phyloP scores from a whole-genome alignment of 305 asterid genomes.

The Fraxinus angustifolia region DNA sequence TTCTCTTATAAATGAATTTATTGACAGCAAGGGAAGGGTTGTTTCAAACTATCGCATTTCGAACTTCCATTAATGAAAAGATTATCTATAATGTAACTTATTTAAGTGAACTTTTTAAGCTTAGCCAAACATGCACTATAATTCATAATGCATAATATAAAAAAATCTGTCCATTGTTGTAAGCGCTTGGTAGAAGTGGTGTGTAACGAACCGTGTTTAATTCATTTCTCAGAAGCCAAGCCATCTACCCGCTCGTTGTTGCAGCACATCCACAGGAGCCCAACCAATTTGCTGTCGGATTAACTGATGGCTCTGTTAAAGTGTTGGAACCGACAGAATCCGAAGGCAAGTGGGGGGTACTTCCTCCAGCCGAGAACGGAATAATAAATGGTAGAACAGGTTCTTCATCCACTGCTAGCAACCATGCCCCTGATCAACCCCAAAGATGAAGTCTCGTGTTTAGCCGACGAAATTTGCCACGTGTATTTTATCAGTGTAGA shows the following conservation, averaged over 20 bases:
- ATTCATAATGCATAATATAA: not conserved
- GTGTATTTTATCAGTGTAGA: conserved; percentile 52
- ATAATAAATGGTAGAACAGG: conserved; percentile 61
- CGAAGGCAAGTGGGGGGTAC: conserved; percentile 77
- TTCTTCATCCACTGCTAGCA: conserved; percentile 67
- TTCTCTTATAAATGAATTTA: not conserved
- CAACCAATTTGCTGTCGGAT: conserved; percentile 82
- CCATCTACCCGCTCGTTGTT: conserved; percentile 60
- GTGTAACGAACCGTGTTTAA: conserved; percentile 4
- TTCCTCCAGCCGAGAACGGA: conserved; percentile 78
- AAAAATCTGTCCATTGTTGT: not conserved
- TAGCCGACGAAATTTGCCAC: conserved; percentile 9
- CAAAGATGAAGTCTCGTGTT: conserved; percentile 51
- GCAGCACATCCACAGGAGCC: conserved; percentile 94
- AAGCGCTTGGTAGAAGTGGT: not conserved
- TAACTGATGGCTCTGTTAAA: conserved; percentile 81
- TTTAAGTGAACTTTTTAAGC: not conserved
- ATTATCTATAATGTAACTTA: not conserved
- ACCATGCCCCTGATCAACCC: conserved; percentile 67
- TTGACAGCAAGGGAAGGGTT: not conserved
- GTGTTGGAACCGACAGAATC: conserved; percentile 87
- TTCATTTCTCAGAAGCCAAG: conserved; percentile 55
- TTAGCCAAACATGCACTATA: not conserved
- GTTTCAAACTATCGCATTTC: not conserved
- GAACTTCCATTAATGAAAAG: not conserved